A percentile compares a stretch with the other conserved stretches of the same genome.
phyloP scores from a whole-genome alignment of 345 rosid genomes.

The Triadica sebifera region DNA sequence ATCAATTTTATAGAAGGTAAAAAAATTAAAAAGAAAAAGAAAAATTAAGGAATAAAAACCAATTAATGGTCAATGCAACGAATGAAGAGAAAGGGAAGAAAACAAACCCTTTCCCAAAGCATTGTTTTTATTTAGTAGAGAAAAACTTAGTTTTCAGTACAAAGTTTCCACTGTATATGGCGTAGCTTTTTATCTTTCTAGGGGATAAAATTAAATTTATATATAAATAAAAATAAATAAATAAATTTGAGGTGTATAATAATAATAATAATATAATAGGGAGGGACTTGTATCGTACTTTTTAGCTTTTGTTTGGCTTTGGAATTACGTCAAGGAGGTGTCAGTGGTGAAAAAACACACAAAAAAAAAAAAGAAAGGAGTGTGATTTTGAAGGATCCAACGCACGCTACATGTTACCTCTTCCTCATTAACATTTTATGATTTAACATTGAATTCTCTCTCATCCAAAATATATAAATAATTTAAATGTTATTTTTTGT shows the following conservation, averaged over 20 bases:
- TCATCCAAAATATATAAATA: too few species aligned
- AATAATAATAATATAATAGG: neutral
- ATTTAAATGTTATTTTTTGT: too few species aligned
- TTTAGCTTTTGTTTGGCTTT: constrained; percentile 11
- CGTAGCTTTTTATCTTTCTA: constrained; percentile 34
- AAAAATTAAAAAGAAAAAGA: too few species aligned
- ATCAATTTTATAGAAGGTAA: neutral
- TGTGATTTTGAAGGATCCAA: constrained; percentile 38
- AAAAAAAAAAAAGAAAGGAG: too few species aligned
- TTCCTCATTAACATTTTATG: constrained; percentile 23
- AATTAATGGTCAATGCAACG: constrained; percentile 9
- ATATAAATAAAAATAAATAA: too few species aligned
- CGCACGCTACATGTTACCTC: constrained; percentile 25
- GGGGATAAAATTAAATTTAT: neutral
- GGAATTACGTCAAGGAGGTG: constrained; percentile 26
- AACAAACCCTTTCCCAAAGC: constrained; percentile 14
- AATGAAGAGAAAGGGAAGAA: constrained; percentile 9
- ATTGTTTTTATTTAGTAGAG: neutral
- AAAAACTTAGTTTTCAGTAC: constrained; percentile 24
- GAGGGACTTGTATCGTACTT: neutral
- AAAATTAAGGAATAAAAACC: too few species aligned
- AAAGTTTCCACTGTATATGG: constrained; percentile 21
- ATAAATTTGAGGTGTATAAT: too few species aligned
- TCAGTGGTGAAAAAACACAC: too few species aligned
- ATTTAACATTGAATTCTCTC: too few species aligned